Percentiles rank a stretch among this genome's conserved stretches.
These are phyloP conservation scores for Allomyces javanicus DNA, from an alignment of 192 early-diverging fungal species.

Conservation along the genomic window DNA sequence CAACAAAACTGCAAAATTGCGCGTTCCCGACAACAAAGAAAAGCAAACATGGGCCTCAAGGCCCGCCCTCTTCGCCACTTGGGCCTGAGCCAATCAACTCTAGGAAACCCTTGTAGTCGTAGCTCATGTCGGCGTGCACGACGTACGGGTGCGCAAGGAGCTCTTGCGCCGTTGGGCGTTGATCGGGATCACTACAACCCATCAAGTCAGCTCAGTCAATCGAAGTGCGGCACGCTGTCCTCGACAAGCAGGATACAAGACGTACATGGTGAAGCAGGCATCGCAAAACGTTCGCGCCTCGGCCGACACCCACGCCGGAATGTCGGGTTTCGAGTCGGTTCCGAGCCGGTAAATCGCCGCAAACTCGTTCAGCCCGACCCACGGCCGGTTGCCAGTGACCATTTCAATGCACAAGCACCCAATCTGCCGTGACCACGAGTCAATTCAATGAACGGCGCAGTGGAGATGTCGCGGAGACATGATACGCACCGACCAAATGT, in stretches of 20 bases:
- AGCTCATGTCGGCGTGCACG: not conserved
- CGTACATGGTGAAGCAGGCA: constrained; percentile 53
- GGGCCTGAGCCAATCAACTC: not conserved
- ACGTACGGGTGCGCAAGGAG: not conserved
- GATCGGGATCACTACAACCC: not conserved
- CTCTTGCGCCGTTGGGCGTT: not conserved
- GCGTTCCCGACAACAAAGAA: too few species aligned
- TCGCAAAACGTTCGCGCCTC: constrained; percentile 51
- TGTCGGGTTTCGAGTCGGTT: constrained; percentile 56
- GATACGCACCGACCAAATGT: constrained; percentile 56
- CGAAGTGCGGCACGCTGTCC: not conserved
- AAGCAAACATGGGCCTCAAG: too few species aligned
- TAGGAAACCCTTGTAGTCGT: not conserved
- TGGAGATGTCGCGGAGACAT: constrained; percentile 4
- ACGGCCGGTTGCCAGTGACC: constrained; percentile 71
- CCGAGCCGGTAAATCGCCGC: constrained; percentile 57
- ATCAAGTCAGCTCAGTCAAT: not conserved
- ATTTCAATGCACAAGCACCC: constrained; percentile 87
- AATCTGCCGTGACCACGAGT: constrained; percentile 5
- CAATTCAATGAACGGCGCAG: not conserved
- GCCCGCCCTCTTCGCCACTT: too few species aligned
- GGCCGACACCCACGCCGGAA: constrained; percentile 49
- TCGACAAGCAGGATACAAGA: not conserved
- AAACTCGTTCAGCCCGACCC: constrained; percentile 28
- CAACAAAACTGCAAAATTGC: too few species aligned